Conservation (phyloP, 1,284 basidiomycete genomes). For the Spongispora temasekensis region DNA sequence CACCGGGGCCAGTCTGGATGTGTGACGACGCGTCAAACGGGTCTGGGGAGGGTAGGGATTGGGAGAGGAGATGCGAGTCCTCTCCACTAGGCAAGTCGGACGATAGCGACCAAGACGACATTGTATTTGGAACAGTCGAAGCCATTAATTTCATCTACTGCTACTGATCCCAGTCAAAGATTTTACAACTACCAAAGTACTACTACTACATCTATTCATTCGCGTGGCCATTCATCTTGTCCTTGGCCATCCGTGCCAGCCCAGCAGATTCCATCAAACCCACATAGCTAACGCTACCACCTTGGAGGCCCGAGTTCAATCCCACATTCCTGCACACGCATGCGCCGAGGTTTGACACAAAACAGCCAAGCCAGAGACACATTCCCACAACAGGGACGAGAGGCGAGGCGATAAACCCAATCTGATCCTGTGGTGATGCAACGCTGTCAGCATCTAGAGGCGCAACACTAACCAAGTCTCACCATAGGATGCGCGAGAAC, state of each 20-base stretch:
- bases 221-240: slow-evolving; percentile 12
- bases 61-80: slow-evolving; percentile 53
- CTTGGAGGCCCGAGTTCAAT: slow-evolving; percentile 24
- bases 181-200: no score
- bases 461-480: not conserved
- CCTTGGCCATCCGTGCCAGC: slow-evolving; percentile 3
- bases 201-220: slow-evolving; percentile 26
- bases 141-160: no score
- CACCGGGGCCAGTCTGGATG: slow-evolving; percentile 47
- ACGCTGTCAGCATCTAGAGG: not conserved
- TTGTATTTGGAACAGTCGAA: no score
- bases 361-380: slow-evolving; percentile 40
- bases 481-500: slow-evolving; percentile 27
- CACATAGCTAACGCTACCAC: slow-evolving; percentile 18
- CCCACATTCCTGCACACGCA: slow-evolving; percentile 38
- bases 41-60: slow-evolving; percentile 43
- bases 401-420: slow-evolving; percentile 51
- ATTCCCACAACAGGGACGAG: slow-evolving; percentile 44
- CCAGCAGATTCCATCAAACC: slow-evolving; percentile 28
- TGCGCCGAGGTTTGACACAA: slow-evolving; percentile 47
- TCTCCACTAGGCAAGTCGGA: slow-evolving; percentile 23
- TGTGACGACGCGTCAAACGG: slow-evolving; percentile 38
- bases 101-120: slow-evolving; percentile 35
- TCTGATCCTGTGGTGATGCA: slow-evolving; percentile 44
- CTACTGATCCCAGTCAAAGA: no score